Percentiles rank a stretch among this genome's conserved stretches.
phyloP scores from a whole-genome alignment of 2,329 filamentous ascomycete species.

The Fusarium sp. region DNA sequence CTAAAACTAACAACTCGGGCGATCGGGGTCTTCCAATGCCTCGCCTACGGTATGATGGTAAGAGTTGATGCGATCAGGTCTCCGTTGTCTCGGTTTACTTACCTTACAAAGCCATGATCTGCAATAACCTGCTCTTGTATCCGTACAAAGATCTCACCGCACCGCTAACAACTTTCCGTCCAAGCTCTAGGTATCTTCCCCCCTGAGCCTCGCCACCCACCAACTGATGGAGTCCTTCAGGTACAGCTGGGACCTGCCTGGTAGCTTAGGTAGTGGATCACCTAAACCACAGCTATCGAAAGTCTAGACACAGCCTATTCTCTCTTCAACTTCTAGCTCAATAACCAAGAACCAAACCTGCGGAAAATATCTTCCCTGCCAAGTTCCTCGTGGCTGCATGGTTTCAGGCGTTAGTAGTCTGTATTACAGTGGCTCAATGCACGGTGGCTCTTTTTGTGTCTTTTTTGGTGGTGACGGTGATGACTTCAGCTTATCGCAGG shows the following conservation, averaged over 20 bases:
- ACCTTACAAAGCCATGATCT: neutral
- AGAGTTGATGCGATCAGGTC: neutral
- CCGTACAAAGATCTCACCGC: neutral
- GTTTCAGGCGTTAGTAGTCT: slow-evolving; percentile 32
- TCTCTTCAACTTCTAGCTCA: no score
- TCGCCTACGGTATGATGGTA: no score
- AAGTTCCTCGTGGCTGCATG: slow-evolving; percentile 6
- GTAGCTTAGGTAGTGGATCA: neutral
- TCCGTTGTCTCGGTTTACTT: slow-evolving; percentile 2
- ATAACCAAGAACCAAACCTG: no score
- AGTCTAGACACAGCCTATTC: slow-evolving; percentile 19
- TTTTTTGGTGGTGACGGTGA: slow-evolving; percentile 33
- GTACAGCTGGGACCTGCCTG: neutral
- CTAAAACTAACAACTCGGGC: no score
- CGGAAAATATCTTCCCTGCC: neutral
- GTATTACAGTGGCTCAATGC: slow-evolving; percentile 13
- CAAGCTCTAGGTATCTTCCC: neutral
- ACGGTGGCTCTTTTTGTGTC: slow-evolving; percentile 7
- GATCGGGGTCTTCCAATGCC: no score
- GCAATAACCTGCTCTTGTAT: neutral
- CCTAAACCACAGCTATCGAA: neutral
- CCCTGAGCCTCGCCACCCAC: neutral
- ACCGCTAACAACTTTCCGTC: neutral
- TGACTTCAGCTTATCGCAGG: neutral
- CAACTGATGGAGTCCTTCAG: neutral